These are phyloP conservation scores for Aspergillus diversus DNA, from an alignment of 495 filamentous ascomycete genomes.

Conservation along the genomic window DNA sequence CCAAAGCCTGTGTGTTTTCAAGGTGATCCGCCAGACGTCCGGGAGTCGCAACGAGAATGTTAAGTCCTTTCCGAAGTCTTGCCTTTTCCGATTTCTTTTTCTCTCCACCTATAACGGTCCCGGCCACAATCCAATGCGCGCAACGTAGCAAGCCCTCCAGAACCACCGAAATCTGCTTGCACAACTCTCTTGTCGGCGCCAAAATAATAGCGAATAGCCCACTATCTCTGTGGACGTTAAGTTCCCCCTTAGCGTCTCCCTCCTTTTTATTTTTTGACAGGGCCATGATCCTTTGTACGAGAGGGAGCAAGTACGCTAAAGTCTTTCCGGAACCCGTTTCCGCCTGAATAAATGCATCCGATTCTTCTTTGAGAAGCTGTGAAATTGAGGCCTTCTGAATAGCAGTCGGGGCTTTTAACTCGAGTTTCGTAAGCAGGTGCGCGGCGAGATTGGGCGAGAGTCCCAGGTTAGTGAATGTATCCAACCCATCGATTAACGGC, in stretches of 20 bases:
- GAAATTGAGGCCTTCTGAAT: constrained; percentile 90
- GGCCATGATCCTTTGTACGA: constrained; percentile 83
- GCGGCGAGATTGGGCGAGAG: constrained; percentile 75
- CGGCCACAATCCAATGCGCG: constrained; percentile 86
- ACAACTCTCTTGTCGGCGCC: constrained; percentile 89
- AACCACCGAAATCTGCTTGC: constrained; percentile 87
- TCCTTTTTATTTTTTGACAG: constrained; percentile 55
- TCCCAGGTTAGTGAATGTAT: constrained; percentile 82
- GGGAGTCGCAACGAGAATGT: constrained; percentile 93
- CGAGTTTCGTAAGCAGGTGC: constrained; percentile 82
- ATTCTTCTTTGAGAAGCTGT: constrained; percentile 76
- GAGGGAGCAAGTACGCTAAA: constrained; percentile 86
- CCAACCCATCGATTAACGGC: constrained; percentile 80
- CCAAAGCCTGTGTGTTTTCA: constrained; percentile 84
- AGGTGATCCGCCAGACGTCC: constrained; percentile 89
- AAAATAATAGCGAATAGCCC: constrained; percentile 91
- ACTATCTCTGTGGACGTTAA: constrained; percentile 71
- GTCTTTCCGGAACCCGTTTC: constrained; percentile 98
- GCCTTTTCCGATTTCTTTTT: constrained; percentile 98
- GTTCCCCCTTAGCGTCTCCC: constrained; percentile 35
- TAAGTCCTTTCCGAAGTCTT: constrained; percentile 85
- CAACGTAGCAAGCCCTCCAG: constrained; percentile 80
- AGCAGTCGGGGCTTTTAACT: constrained; percentile 87
- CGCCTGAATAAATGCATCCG: constrained; percentile 94
- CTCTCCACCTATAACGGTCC: constrained; percentile 92